Conservation (phyloP, 441 rosid species). For the Daphne laureola region DNA sequence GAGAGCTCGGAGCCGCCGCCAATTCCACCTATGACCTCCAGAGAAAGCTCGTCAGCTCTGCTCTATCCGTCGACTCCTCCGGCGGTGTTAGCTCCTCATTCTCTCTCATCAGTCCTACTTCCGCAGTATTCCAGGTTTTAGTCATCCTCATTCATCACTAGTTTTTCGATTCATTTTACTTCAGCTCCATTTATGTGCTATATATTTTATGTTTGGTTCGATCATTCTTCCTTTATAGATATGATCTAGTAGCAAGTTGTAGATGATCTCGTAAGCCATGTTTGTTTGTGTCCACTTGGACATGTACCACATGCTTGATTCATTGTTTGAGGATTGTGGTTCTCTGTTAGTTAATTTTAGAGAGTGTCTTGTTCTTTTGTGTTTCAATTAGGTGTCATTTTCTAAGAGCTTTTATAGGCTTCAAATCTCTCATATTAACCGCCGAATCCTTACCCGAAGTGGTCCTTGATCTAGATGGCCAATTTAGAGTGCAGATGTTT, state of each 20-base stretch:
- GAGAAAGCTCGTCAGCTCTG: constrained; percentile 62
- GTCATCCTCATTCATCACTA: too few species aligned
- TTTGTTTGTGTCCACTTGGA: not conserved
- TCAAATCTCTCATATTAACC: too few species aligned
- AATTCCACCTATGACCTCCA: constrained; percentile 48
- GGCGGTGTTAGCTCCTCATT: constrained; percentile 77
- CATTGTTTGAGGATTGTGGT: not conserved
- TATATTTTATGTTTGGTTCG: not conserved
- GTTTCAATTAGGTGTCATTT: too few species aligned
- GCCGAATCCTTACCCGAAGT: too few species aligned
- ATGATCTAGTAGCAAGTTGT: too few species aligned
- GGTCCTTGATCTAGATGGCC: too few species aligned
- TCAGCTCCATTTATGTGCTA: not conserved
- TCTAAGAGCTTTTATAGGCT: too few species aligned
- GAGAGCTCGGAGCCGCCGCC: constrained; percentile 72
- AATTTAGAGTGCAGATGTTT: too few species aligned
- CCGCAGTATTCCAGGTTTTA: constrained; percentile 64
- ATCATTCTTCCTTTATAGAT: not conserved
- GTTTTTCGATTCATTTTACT: too few species aligned
- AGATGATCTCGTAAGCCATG: not conserved
- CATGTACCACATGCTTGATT: not conserved
- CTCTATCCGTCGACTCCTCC: constrained; percentile 45
- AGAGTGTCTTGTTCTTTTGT: too few species aligned
- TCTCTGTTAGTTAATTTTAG: too few species aligned
- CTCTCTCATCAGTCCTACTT: constrained; percentile 37